Evolutionary conservation across 1,284 basidiomycete species (phyloP).

Genomic region (Ganoderma sp.): DNA sequence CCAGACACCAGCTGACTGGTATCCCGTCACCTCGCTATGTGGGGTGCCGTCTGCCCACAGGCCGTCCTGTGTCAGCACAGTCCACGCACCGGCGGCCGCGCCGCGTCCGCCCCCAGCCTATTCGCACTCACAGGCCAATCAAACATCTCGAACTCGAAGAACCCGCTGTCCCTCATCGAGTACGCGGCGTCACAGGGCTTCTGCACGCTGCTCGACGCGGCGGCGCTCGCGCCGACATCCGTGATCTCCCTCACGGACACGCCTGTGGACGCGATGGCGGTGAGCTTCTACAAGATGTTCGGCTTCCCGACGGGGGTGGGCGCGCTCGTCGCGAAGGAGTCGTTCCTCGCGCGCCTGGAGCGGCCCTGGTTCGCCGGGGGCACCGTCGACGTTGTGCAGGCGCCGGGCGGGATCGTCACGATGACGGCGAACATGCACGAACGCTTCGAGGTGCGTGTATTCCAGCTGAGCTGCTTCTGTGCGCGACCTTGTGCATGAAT

Average conservation of each 20-base stretch:
- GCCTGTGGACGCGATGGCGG: slow-evolving; percentile 78
- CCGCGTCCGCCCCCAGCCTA: slow-evolving; percentile 54
- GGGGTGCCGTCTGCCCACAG: slow-evolving; percentile 32
- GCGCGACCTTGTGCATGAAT: neutral
- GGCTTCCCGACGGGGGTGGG: slow-evolving; percentile 88
- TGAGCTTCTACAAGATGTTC: slow-evolving; percentile 91
- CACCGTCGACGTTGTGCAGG: slow-evolving; percentile 81
- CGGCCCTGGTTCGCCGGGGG: slow-evolving; percentile 88
- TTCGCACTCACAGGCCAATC: slow-evolving; percentile 82
- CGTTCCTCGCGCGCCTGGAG: slow-evolving; percentile 62
- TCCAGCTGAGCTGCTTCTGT: neutral
- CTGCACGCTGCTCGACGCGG: slow-evolving; percentile 76
- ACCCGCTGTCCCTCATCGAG: slow-evolving; percentile 48
- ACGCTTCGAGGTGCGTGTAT: slow-evolving; percentile 70
- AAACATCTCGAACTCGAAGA: slow-evolving; percentile 74
- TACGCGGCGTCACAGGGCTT: slow-evolving; percentile 75
- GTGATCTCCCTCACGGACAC: slow-evolving; percentile 66
- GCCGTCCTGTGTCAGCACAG: slow-evolving; percentile 48
- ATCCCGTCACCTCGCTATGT: slow-evolving; percentile 38
- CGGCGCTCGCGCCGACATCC: slow-evolving; percentile 78
- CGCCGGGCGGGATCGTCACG: slow-evolving; percentile 72
- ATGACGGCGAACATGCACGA: slow-evolving; percentile 65
- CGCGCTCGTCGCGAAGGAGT: slow-evolving; percentile 75
- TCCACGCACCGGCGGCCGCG: slow-evolving; percentile 44
- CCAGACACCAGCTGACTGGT: neutral